These are phyloP conservation scores for Phytophthora megakarya DNA, from an alignment of 352 stramenopile species.

Conservation along the genomic window DNA sequence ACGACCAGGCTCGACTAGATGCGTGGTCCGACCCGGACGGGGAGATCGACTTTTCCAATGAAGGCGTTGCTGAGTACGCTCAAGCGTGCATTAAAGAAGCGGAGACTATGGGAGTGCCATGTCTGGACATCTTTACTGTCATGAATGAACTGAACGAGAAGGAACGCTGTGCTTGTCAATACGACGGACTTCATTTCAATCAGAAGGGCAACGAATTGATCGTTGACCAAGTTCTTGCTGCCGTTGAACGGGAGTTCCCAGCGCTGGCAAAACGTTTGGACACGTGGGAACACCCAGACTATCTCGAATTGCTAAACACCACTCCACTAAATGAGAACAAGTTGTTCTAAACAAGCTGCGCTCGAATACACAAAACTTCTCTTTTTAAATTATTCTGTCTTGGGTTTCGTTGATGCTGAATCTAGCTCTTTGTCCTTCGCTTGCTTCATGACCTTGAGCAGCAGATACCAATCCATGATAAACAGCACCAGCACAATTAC, in stretches of 20 bases:
- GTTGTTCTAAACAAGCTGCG: conserved; percentile 1
- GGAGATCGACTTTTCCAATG: conserved; percentile 44
- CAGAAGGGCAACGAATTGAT: conserved; percentile 36
- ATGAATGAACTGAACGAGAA: conserved; percentile 32
- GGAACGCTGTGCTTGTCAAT: conserved; percentile 22
- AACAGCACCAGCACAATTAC: conserved; percentile 40
- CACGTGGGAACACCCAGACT: conserved; percentile 40
- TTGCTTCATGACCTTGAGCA: conserved; percentile 35
- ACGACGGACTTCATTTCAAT: conserved; percentile 47
- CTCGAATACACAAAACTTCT: conserved; percentile 12
- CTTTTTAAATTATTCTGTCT: conserved; percentile 33
- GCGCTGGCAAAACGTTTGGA: conserved; percentile 24
- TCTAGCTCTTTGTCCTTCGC: conserved; percentile 7
- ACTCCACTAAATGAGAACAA: neutral
- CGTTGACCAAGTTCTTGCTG: conserved; percentile 19
- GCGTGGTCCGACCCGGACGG: conserved; percentile 16
- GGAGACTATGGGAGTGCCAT: conserved; percentile 1
- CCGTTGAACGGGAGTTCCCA: conserved; percentile 34
- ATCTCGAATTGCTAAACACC: conserved; percentile 21
- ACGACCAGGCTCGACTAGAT: conserved; percentile 24
- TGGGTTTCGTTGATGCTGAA: conserved; percentile 28
- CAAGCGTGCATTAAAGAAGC: conserved; percentile 31
- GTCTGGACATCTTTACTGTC: conserved; percentile 30
- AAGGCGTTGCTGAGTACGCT: conserved; percentile 30
- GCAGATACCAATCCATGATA: conserved; percentile 36